phyloP scores from a whole-genome alignment of 75 land plant species.

The Picea sitchensis region DNA sequence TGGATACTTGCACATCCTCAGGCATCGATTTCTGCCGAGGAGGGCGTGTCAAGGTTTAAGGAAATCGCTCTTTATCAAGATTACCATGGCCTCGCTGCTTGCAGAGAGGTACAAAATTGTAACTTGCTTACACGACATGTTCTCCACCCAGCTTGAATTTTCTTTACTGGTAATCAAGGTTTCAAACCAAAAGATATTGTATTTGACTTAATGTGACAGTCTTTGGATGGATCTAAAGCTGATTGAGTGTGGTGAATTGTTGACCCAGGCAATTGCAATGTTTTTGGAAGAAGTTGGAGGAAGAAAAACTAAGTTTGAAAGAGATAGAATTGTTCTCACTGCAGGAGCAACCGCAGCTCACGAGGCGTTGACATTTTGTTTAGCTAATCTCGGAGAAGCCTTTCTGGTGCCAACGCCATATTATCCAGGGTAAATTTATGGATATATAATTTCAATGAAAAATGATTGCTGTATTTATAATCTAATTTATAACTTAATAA shows the following conservation, averaged over 20 bases:
- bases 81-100: slow-evolving; percentile 25
- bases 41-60: slow-evolving; percentile 11
- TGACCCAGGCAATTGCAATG: slow-evolving; percentile 43
- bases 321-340: slow-evolving; percentile 54
- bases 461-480: no score
- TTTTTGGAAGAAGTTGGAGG: slow-evolving; percentile 65
- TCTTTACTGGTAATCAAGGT: no score
- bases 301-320: slow-evolving; percentile 35
- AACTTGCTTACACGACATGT: no score
- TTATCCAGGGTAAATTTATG: slow-evolving; percentile 52
- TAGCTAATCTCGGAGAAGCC: slow-evolving; percentile 70
- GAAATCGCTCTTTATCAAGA: slow-evolving; percentile 24
- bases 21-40: slow-evolving; percentile 23
- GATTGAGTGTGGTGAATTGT: no score
- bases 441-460: no score
- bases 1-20: slow-evolving; percentile 25
- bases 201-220: no score
- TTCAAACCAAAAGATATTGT: no score
- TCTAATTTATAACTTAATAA: no score
- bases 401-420: slow-evolving; percentile 73
- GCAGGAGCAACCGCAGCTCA: slow-evolving; percentile 75
- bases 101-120: slow-evolving; percentile 12
- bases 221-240: no score
- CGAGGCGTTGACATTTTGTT: slow-evolving; percentile 50
- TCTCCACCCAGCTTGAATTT: no score